Evolutionary conservation across 2,329 filamentous ascomycete genomes (phyloP).

Genomic region (Aspergillus japonicus): DNA sequence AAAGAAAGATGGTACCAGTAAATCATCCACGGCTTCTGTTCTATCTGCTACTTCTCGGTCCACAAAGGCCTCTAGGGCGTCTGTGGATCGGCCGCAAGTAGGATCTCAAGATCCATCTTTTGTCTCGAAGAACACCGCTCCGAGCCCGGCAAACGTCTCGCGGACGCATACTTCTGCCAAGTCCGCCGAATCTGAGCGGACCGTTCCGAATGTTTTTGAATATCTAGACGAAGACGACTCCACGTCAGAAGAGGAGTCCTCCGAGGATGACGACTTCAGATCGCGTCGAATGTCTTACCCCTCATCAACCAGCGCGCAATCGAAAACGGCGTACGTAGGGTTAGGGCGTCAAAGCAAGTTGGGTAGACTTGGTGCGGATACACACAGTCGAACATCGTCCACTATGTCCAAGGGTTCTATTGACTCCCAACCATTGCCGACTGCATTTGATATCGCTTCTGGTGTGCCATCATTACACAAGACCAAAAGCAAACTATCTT

Average conservation of each 20-base stretch:
- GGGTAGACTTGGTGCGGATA: slow-evolving; percentile 12
- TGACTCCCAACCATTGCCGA: slow-evolving; percentile 30
- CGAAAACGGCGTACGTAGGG: slow-evolving; percentile 9
- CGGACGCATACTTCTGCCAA: slow-evolving; percentile 20
- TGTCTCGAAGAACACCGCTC: slow-evolving; percentile 11
- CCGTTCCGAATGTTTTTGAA: slow-evolving; percentile 40
- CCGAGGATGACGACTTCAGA: slow-evolving; percentile 20
- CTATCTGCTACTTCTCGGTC: slow-evolving; percentile 20
- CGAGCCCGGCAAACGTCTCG: slow-evolving; percentile 15
- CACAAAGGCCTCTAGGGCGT: slow-evolving; percentile 20
- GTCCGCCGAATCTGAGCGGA: slow-evolving; percentile 18
- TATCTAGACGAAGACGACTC: slow-evolving; percentile 34
- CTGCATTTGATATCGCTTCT: slow-evolving; percentile 27
- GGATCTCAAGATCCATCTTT: slow-evolving; percentile 14
- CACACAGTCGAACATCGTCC: slow-evolving; percentile 34
- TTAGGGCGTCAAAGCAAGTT: slow-evolving; percentile 10
- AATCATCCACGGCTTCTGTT: slow-evolving; percentile 27
- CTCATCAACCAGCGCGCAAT: slow-evolving; percentile 11
- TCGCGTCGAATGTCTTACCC: slow-evolving; percentile 1
- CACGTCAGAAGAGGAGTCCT: slow-evolving; percentile 22
- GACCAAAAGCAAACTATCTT: slow-evolving; percentile 21
- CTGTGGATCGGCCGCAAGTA: slow-evolving; percentile 20
- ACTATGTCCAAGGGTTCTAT: slow-evolving; percentile 27
- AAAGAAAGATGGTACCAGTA: slow-evolving; percentile 29
- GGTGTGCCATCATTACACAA: slow-evolving; percentile 28